Base-by-base conservation (phyloP, 768 basidiomycete species). In the Collybia nuda region DNA sequence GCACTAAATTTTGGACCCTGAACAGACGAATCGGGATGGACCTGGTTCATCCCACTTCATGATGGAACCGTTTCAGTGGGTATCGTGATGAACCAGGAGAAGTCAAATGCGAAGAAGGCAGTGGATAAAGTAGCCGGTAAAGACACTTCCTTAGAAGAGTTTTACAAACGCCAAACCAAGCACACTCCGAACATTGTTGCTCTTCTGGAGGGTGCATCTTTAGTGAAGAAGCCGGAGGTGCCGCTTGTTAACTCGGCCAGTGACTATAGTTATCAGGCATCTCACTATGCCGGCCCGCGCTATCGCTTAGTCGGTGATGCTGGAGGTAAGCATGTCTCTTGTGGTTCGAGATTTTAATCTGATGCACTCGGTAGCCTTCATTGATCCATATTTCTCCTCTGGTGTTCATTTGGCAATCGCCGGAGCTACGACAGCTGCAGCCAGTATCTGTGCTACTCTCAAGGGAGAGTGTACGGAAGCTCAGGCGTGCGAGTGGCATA, bases 41-140 rank as follows among this genome's bases (percentile, higher is more conserved):
- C 70, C 21, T 82, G 81, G 80, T 74, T 72, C 40, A 81, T 82
- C 41, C 80, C 81, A 18, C 65, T 81, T 19, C 76, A 78, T 53
- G 67, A 78, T 48, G 77, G 73, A 2, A 77, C 70, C 1, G 72
- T 68, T 1, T 81, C 80, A 6, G 62, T 82, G 2, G 81, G 81
- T 2, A 55, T 82, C 35, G 75, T 81, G 8, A 70, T 79, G 58
- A 69, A 76, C 44, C 70, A 75, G 35, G 63, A 62, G 21, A 48
- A 55, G 8, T 67, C 66, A 53, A 66, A 63, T 42, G 63, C 62
- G 22, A 74, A 66, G 52, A 72, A 69, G 53, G 48, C 57, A 0
- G 48, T 52, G 7, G 52, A 60, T 35, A 51, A 46, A 19, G 42
- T 48, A 39, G 38, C 24, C 2, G 29, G 44, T 46, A 42, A 46